Evolutionary conservation across 1,284 basidiomycete genomes (phyloP), one percentile per base, ranked within the genome.

Genomic region (Irpex rosettiformis): DNA sequence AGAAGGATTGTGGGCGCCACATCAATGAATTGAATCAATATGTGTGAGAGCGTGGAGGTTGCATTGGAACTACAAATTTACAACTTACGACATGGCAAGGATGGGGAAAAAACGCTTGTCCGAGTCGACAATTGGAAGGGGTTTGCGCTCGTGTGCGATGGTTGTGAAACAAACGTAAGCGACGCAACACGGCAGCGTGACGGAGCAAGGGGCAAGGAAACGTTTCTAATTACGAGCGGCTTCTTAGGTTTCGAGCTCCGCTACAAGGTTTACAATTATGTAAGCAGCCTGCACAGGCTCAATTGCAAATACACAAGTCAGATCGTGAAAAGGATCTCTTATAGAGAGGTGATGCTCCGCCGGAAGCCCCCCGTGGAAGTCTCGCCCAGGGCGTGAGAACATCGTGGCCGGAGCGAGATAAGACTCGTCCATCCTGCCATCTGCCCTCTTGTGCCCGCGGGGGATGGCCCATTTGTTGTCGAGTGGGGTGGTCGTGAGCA

Each of bases 231-330:
- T 45, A 8, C n/a, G 13, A 22, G 21, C 18, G 8, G 43, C 21
- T 11, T 7, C 43, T 18, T 11, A 11, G 21, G 5, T 37, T 37
- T 45, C 8, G 43, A n/a, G 43, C 43, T n/a, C 43, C 43, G 43
- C 7, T 18, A 27, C 48, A 11, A 51, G 48, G 48, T 51, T 24
- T n/a, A n/a, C 5, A 10, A 51, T 51, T 51, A 10, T 21, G 25
- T 28, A 51, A 45, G 33, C 33, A 24, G 21, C 21, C 24, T 11
- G 48, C 48, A 51, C 48, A 51, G 48, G 22, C 24, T 25, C 48
- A 13, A 51, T 51, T 51, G 48, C 48, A 51, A 51, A 51, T 51
- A 51, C 48, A 51, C 48, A 51, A 51, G 48, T 51, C 48, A 51
- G 48, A 51, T 51, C 48, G 18, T 7, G 13, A 10, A 18, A 13